Evolutionary conservation across 768 basidiomycete genomes (phyloP).

Genomic region (Cyclocybe cylindracea): DNA sequence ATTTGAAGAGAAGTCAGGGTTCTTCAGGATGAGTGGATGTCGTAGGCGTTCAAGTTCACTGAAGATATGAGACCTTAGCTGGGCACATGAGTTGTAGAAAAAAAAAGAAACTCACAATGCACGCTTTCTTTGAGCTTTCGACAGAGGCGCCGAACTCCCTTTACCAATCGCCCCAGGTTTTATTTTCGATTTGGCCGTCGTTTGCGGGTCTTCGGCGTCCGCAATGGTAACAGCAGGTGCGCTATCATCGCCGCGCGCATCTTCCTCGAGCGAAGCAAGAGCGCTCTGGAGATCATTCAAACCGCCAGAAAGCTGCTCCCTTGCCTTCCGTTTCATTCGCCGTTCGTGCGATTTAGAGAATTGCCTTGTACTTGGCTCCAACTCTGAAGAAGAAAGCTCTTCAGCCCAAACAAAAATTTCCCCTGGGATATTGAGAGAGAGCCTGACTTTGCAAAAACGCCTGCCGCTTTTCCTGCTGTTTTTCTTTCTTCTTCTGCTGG

Average conservation of each 20-base stretch:
- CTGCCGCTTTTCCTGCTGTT: conserved; percentile 64
- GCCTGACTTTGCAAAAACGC: conserved; percentile 64
- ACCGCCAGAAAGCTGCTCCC: conserved; percentile 56
- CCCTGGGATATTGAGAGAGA: too few species aligned
- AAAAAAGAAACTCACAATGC: conserved; percentile 54
- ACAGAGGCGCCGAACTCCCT: conserved; percentile 59
- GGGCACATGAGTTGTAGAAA: background rate
- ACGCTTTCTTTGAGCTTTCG: conserved; percentile 63
- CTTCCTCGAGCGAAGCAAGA: conserved; percentile 53
- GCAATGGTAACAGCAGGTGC: conserved; percentile 12
- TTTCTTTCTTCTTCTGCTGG: conserved; percentile 61
- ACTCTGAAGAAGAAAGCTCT: conserved; percentile 18
- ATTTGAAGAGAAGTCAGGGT: conserved; percentile 62
- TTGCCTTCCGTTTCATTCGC: conserved; percentile 69
- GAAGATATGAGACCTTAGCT: background rate
- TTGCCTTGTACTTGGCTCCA: conserved; percentile 50
- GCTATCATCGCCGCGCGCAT: conserved; percentile 12
- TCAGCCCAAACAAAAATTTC: conserved; percentile 7
- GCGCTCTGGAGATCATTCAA: conserved; percentile 52
- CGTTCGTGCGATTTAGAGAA: conserved; percentile 76
- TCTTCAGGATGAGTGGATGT: conserved; percentile 68
- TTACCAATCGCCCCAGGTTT: conserved; percentile 65
- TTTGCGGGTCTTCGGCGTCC: conserved; percentile 10
- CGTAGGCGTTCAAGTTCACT: conserved; percentile 70
- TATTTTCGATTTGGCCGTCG: conserved; percentile 20